Base-by-base conservation (phyloP, 2,329 filamentous ascomycete genomes). In the Didymella arachidicola region DNA sequence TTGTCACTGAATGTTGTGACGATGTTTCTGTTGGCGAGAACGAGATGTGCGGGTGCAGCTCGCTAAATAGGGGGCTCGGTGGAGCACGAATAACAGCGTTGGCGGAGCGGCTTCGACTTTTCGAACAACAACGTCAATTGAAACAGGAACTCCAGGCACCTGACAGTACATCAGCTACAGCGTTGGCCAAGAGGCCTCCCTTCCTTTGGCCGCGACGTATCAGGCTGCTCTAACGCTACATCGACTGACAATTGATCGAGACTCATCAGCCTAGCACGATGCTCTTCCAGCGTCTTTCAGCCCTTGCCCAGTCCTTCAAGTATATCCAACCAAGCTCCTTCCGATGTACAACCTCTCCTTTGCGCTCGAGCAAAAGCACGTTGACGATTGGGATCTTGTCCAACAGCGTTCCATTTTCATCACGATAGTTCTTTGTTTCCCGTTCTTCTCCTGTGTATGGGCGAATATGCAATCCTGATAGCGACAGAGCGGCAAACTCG, bases 241-340 rank as follows among this genome's bases (percentile, higher is more conserved):
- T 10, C 29, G 8, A 30, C 29, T 30, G 29, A 11, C 10, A 10
- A 30, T 30, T 30, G 29, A 11, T 14, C 14, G 7, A n/a, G 32
- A n/a, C n/a, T 18, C 14, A 91, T n/a, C 22, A 39, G 7, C 36
- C 36, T 1, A 39, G 36, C 10, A 39, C 18, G 4, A 39, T n/a
- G n/a, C n/a, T 39, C 36, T 22, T 18, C 6, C 6, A n/a, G n/a
- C 4, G 18, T 22, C 18, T 6, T 7, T 10, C 36, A 19, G 36
- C 36, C 18, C 18, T 39, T 19, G 18, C 18, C 36, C 36, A 39
- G 36, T 39, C 36, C n/a, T 39, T 8, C n/a, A 39, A 39, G 8
- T 39, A 39, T 18, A 39, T 39, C 36, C 36, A 39, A 22, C n/a
- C n/a, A 39, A 22, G n/a, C 7, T 39, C 36, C 12, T 39, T 39